Percentiles rank a stretch among this genome's conserved stretches.
Conservation (phyloP, 192 early-diverging fungal species). For the Coemansia sp. region DNA sequence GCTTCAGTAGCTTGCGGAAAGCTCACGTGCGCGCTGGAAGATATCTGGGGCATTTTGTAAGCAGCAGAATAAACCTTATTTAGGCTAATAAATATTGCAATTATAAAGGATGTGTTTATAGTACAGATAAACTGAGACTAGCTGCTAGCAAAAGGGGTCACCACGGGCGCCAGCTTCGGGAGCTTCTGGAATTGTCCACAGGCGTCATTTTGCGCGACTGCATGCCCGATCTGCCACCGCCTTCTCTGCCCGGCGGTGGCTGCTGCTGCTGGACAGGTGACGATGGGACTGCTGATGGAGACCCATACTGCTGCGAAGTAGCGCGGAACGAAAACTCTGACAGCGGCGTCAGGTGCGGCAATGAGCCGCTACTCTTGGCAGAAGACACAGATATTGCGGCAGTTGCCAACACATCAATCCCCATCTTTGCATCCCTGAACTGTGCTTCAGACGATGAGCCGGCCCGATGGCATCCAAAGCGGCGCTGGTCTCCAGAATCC, state of each 20-base stretch:
- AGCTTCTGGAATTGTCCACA: constrained; percentile 5
- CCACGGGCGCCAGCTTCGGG: constrained; percentile 43
- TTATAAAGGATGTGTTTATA: too few species aligned
- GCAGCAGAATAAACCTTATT: too few species aligned
- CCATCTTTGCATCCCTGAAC: constrained; percentile 40
- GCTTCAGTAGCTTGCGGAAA: constrained; percentile 98
- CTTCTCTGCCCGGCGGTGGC: constrained; percentile 9
- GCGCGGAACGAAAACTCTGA: constrained; percentile 33
- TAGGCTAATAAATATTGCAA: too few species aligned
- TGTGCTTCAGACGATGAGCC: constrained; percentile 22
- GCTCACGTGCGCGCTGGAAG: constrained; percentile 57
- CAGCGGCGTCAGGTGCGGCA: constrained; percentile 52
- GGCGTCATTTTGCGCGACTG: constrained; percentile 29
- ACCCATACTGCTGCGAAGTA: constrained; percentile 14
- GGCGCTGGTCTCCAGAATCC: neutral
- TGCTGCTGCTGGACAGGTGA: neutral
- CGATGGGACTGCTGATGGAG: constrained; percentile 12
- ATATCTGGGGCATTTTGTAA: constrained; percentile 11
- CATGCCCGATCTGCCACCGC: neutral
- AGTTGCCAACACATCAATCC: constrained; percentile 47
- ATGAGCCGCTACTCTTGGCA: constrained; percentile 20
- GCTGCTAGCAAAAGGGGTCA: constrained; percentile 7
- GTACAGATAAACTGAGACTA: neutral
- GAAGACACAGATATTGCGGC: constrained; percentile 49
- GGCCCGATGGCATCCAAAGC: constrained; percentile 3